phyloP scores from a whole-genome alignment of 2,329 filamentous ascomycete species.

The Xylariaceae sp. region DNA sequence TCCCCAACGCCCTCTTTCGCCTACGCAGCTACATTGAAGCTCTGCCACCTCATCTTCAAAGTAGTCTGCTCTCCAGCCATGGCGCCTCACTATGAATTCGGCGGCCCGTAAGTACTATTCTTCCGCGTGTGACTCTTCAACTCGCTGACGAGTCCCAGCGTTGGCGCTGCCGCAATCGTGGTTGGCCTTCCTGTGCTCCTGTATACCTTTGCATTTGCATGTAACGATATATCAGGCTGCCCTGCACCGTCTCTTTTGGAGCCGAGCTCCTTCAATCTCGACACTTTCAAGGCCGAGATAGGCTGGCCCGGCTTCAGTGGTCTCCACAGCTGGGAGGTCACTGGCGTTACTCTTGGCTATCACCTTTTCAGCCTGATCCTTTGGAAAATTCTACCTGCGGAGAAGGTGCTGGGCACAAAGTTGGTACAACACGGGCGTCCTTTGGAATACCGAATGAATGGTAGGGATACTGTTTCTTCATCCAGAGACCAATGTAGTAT shows the following conservation, averaged over 20 bases:
- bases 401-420: constrained; percentile 67
- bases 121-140: not conserved
- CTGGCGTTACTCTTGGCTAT: constrained; percentile 70
- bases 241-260: constrained; percentile 75
- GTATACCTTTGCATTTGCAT: constrained; percentile 78
- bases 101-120: constrained; percentile 21
- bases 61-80: constrained; percentile 1
- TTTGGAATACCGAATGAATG: constrained; percentile 80
- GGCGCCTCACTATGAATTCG: constrained; percentile 21
- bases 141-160: constrained; percentile 43
- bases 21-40: no score
- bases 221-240: constrained; percentile 91
- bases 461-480: constrained; percentile 41
- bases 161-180: constrained; percentile 74
- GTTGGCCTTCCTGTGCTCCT: constrained; percentile 77
- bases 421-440: constrained; percentile 66
- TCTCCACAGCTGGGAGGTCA: constrained; percentile 67
- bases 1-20: no score
- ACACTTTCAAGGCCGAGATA: constrained; percentile 73
- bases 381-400: constrained; percentile 73
- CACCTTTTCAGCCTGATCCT: constrained; percentile 74
- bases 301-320: constrained; percentile 79
- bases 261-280: constrained; percentile 67
- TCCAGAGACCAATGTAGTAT: constrained; percentile 4
- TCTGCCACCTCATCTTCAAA: no score